Evolutionary conservation across 164 flowering plant genomes (phyloP), one percentile per base, ranked within the genome.

Genomic region (Aristolochia fimbriata): DNA sequence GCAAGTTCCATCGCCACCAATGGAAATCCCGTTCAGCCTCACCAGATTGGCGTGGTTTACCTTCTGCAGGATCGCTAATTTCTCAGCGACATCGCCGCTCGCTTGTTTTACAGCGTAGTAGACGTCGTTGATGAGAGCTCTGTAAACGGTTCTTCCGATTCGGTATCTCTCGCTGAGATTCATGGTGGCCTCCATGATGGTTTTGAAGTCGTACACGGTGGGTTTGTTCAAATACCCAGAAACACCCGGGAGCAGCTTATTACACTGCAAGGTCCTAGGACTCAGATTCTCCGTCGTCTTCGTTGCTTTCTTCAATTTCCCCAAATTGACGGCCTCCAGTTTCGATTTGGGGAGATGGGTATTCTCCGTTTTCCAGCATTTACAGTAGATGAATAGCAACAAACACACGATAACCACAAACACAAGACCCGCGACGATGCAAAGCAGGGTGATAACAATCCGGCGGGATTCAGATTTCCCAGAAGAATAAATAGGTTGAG

Each of bases 1-100:
- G 59, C 68, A 52, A 54, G 51, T 68, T 17, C 80, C 78, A 57
- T 70, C 72, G 21, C 41, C 37, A 46, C 68, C 80, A 1, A 74
- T 69, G 9, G 86, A 81, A 19, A 80, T 27, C 16, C 88, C 88
- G 49, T 77, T 68, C 54, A 84, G 49, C 56, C 78, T 80, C 57
- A 84, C 80, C 56, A 87, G 72, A 73, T 84, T 87, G 24, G 69
- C 81, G 64, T 84, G 93, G 63, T 78, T 84, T 15, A 84, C 78
- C 62, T 75, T 86, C 74, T 79, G 94, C 58, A 84, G 51, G 31
- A 84, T 81, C 68, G 74, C 76, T 27, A 84, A 65, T 52, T 84
- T 89, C 61, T 82, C 87, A 20, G 75, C 64, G 17, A 68, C 70
- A 66, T 84, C 80, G 51, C 73, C 79, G 54, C 75, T 69, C 24